A percentile compares a stretch with the other conserved stretches of the same genome.
Conservation (phyloP, 2,329 filamentous ascomycete genomes). For the Trichoderma sp. region DNA sequence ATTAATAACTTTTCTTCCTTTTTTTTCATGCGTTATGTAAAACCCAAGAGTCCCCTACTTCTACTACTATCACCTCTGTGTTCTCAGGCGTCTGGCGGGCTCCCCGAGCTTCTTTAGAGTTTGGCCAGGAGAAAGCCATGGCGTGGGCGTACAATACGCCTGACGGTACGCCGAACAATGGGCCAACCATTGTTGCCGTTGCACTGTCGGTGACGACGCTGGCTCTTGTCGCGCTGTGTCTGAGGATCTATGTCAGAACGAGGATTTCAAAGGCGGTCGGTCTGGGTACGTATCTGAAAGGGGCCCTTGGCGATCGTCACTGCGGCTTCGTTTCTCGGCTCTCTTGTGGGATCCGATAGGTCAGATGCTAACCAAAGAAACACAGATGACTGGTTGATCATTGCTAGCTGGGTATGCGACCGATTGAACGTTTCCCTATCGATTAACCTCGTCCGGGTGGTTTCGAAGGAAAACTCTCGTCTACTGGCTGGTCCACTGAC, state of each 20-base stretch:
- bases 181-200: conserved; percentile 33
- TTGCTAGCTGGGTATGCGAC: conserved; percentile 31
- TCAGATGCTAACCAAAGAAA: not conserved
- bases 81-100: not conserved
- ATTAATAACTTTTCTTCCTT: not conserved
- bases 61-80: not conserved
- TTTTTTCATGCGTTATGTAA: not conserved
- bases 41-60: not conserved
- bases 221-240: conserved; percentile 32
- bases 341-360: not conserved
- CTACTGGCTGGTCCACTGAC: not conserved
- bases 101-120: not conserved
- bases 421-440: not conserved
- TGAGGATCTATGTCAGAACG: conserved; percentile 37
- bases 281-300: conserved; percentile 6
- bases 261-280: conserved; percentile 37
- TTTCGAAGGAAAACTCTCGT: not conserved
- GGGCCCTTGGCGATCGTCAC: not conserved
- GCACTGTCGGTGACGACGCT: conserved; percentile 31
- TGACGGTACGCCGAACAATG: conserved; percentile 34
- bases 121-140: conserved; percentile 26
- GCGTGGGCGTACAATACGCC: conserved; percentile 39
- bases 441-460: not conserved
- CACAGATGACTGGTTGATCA: conserved; percentile 25
- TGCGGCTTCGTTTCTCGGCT: not conserved